phyloP scores from a whole-genome alignment of 306 rosid genomes.

The Alnus rubra region DNA sequence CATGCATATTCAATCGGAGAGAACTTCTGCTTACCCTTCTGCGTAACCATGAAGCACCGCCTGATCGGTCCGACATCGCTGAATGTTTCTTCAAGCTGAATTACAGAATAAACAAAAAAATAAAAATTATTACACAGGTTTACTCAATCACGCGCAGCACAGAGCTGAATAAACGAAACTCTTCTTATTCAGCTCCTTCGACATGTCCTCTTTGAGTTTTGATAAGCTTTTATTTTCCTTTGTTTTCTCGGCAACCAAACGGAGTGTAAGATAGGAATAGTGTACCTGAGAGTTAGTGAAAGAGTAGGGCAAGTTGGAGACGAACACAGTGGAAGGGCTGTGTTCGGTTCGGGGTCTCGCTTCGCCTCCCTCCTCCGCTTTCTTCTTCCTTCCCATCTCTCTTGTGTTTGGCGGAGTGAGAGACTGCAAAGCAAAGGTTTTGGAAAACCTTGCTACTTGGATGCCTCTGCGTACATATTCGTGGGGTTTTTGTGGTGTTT shows the following conservation, averaged over 20 bases:
- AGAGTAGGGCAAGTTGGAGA: constrained; percentile 75
- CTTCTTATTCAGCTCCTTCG: too few species aligned
- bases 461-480: too few species aligned
- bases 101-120: background rate
- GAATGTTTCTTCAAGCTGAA: constrained; percentile 83
- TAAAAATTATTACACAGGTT: background rate
- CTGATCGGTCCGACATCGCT: constrained; percentile 87
- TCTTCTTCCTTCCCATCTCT: constrained; percentile 74
- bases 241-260: constrained; percentile 23
- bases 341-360: constrained; percentile 33
- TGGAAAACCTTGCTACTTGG: too few species aligned
- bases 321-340: constrained; percentile 58
- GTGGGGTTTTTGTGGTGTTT: too few species aligned
- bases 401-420: background rate
- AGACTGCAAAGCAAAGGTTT: background rate
- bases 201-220: too few species aligned
- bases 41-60: constrained; percentile 83
- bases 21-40: constrained; percentile 52
- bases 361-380: constrained; percentile 45
- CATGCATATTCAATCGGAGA: background rate
- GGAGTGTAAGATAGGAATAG: background rate
- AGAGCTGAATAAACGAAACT: background rate
- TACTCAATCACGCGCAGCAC: background rate
- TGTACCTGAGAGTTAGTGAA: constrained; percentile 75
- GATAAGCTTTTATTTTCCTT: background rate